These are phyloP conservation scores for Neopestalotiopsis sp. DNA, from an alignment of 2,329 filamentous ascomycete species.

Conservation along the genomic window DNA sequence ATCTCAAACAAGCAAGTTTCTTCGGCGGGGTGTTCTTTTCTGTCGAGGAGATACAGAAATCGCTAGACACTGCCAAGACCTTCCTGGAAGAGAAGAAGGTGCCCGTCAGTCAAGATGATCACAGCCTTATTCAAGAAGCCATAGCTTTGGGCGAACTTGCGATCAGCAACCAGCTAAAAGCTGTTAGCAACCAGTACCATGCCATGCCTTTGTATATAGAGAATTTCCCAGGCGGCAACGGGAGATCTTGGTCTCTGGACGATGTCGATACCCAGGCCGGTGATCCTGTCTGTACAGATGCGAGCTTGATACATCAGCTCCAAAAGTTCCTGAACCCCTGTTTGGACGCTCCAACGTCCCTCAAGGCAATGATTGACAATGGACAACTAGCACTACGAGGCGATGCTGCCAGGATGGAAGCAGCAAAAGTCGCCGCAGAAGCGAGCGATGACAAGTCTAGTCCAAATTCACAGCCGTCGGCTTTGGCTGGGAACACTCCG, in stretches of 20 bases:
- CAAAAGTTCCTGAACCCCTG: conserved; percentile 58
- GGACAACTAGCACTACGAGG: conserved; percentile 48
- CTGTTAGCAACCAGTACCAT: conserved; percentile 70
- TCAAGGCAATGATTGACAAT: conserved; percentile 54
- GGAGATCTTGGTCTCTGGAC: conserved; percentile 72
- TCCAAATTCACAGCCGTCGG: conserved; percentile 19
- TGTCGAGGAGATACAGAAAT: conserved; percentile 62
- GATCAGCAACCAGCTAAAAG: conserved; percentile 65
- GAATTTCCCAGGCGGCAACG: conserved; percentile 66
- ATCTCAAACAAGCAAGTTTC: conserved; percentile 83
- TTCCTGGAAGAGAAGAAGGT: conserved; percentile 71
- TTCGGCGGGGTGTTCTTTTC: conserved; percentile 82
- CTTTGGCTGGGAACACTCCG: conserved; percentile 32
- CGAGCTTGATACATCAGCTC: conserved; percentile 54
- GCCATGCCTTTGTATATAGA: conserved; percentile 78
- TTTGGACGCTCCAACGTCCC: conserved; percentile 45
- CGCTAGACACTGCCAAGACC: conserved; percentile 67
- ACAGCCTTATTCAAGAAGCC: conserved; percentile 63
- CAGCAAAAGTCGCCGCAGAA: conserved; percentile 27
- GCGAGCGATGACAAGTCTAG: conserved; percentile 22
- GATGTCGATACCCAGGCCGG: conserved; percentile 26
- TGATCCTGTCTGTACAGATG: conserved; percentile 30
- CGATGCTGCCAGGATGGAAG: conserved; percentile 39
- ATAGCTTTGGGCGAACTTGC: conserved; percentile 69
- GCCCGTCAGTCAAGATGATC: conserved; percentile 65